phyloP scores from a whole-genome alignment of 1,139 yeast genomes.

The Pichia sp. region DNA sequence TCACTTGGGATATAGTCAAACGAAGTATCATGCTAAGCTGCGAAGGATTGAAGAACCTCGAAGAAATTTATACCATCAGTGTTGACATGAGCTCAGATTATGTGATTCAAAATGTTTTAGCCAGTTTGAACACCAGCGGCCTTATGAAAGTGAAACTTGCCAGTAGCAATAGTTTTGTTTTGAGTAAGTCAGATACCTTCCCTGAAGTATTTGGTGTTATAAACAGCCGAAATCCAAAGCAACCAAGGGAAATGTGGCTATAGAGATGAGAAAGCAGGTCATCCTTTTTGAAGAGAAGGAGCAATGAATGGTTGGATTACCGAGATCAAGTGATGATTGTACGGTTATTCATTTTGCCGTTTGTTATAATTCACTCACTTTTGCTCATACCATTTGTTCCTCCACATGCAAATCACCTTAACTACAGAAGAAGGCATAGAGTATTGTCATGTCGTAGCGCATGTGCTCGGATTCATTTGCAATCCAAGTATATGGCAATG shows the following conservation, averaged over 20 bases:
- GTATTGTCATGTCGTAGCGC: no score
- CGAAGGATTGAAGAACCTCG: background rate
- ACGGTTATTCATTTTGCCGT: no score
- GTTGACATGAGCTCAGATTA: no score
- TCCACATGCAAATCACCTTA: no score
- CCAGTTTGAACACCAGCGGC: constrained; percentile 44
- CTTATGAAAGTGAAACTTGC: constrained; percentile 42
- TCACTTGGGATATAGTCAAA: background rate
- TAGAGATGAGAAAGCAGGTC: constrained; percentile 6
- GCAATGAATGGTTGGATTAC: no score
- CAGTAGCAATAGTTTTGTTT: constrained; percentile 37
- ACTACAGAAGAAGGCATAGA: no score
- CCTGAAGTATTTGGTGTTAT: constrained; percentile 37
- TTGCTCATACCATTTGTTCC: no score
- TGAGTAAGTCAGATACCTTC: constrained; percentile 41
- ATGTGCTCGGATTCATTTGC: no score
- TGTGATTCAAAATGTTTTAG: constrained; percentile 36
- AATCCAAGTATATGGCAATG: no score
- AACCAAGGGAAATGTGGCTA: constrained; percentile 22
- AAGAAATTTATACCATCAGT: background rate
- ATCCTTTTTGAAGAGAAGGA: background rate
- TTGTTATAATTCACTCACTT: no score
- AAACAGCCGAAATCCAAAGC: constrained; percentile 20
- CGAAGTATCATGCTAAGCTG: background rate
- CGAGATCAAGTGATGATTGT: no score